Evolutionary conservation across 2,329 filamentous ascomycete genomes (phyloP).

Genomic region (Nakataea oryzae): DNA sequence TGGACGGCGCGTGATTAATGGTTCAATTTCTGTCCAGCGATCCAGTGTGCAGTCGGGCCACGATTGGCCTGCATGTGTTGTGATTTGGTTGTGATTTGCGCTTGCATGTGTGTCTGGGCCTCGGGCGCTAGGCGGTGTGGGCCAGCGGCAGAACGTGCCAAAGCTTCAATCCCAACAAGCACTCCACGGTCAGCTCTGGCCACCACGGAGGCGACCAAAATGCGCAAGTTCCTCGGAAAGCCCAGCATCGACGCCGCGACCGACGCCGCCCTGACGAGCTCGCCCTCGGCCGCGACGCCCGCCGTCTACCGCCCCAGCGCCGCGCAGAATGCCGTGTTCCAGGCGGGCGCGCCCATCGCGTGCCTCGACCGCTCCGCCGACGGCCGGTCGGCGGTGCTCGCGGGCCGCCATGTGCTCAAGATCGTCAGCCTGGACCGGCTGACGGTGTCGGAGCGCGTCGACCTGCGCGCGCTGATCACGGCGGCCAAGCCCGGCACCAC

Average conservation of each 20-base stretch:
- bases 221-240: constrained; percentile 51
- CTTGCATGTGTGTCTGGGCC: too few relatives aligned
- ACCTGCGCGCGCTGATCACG: constrained; percentile 43
- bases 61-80: too few relatives aligned
- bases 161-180: too few relatives aligned
- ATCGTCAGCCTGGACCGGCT: constrained; percentile 45
- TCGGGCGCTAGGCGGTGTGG: too few relatives aligned
- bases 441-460: constrained; percentile 42
- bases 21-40: too few relatives aligned
- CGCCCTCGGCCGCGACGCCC: constrained; percentile 23
- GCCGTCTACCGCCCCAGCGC: constrained; percentile 38
- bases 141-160: too few relatives aligned
- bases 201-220: too few relatives aligned
- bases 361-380: constrained; percentile 50
- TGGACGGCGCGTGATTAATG: too few relatives aligned
- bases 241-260: constrained; percentile 33
- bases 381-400: constrained; percentile 43
- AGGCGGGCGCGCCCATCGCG: constrained; percentile 40
- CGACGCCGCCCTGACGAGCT: constrained; percentile 34
- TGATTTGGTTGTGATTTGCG: too few relatives aligned
- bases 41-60: too few relatives aligned
- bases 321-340: constrained; percentile 44
- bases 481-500: constrained; percentile 12
- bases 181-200: too few relatives aligned
- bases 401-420: constrained; percentile 50